Base-by-base conservation (phyloP, 2,329 filamentous ascomycete genomes). In the Epichloe festucae region DNA sequence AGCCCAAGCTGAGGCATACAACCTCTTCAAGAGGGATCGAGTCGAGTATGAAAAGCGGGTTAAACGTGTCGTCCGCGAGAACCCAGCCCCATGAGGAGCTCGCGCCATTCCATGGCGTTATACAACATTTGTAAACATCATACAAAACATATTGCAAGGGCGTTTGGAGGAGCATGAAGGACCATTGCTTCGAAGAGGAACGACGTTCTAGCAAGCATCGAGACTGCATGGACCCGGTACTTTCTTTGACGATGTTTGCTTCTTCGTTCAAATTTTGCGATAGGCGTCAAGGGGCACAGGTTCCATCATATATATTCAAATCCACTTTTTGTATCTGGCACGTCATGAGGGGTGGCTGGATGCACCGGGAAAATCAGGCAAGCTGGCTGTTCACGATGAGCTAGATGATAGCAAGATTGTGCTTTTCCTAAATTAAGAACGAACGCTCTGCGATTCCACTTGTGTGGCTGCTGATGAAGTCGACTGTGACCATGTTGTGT, bases 1-100 rank as follows among this genome's bases (percentile, higher is more conserved):
- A 0, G 93, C 93, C 0, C 93, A 98, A 69, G 91, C 93, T 3
- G 93, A 98, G 60, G 94, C 93, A 0, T 98, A 97, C 72, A 95
- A 95, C 62, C 75, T 98, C 11, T 97, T 89, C 68, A 96, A 95
- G 76, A 89, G 89, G 66, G 91, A 98, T 63, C 78, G 82, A 43
- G 70, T 70, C 17, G 89, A 91, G 52, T 98, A 98, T 63, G 90
- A 97, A 71, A 85, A 83, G 68, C 86, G 90, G 57, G 84, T 98
- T 56, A 83, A 81, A 64, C 82, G 87, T 54, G 84, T 95, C 19
- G 93, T 98, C 52, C 85, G 81, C 61, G 89, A 96, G 58, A 95
- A 97, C 67, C 88, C 87, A 14, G 84, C 87, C 47, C 84, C 85
- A 50, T 89, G 62, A 70, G 5, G 34, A 31, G 54, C 52, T 55